Evolutionary conservation across 148 eudicot genomes (phyloP), one percentile per base, ranked within the genome.

Genomic region (Vaccinium macrocarpon): DNA sequence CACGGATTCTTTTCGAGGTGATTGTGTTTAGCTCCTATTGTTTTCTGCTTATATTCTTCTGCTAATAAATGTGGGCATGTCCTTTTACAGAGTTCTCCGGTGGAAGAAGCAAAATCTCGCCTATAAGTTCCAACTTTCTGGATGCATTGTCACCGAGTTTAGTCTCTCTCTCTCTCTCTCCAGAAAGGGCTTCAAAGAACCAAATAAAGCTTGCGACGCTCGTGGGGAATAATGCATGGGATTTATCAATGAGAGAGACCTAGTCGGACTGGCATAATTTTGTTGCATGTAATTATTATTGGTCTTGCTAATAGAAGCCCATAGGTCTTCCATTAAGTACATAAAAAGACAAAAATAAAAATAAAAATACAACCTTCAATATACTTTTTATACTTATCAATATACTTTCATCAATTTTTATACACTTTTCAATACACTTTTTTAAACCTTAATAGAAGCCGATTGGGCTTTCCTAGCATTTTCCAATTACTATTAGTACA

Each of bases 31-130:
- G 0, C 62, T 15, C 1, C 16, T 46, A 5, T 25, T 59, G 62
- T 27, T 8, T 9, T 79, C 23, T 32, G n/a, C 10, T 56, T 13
- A 46, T 74, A 56, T 16, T 77, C 32, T 78, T 56, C 6, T 68
- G 19, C 59, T 78, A 29, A 53, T 53, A 53, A 25, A 53, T 29
- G 18, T 78, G 46, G 10, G 29, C 21, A 15, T 52, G 46, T 6
- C 21, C n/a, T 6, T 52, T 76, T 76, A 88, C 88, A 93, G 96
- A 91, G 96, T 78, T 84, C 83, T 84, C 87, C 88, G 1, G 51
- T 64, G 82, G 87, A 82, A 82, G 90, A 82, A 59, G 88, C 87
- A 19, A 90, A 89, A 86, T 86, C 96, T 51, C 93, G 96, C 57
- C 68, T 93, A 75, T 93, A 82, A 91, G 86, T 68, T 38, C 7